Conservation (phyloP, 805 yeast genomes). For the Schizosaccharomyces japonicus region DNA sequence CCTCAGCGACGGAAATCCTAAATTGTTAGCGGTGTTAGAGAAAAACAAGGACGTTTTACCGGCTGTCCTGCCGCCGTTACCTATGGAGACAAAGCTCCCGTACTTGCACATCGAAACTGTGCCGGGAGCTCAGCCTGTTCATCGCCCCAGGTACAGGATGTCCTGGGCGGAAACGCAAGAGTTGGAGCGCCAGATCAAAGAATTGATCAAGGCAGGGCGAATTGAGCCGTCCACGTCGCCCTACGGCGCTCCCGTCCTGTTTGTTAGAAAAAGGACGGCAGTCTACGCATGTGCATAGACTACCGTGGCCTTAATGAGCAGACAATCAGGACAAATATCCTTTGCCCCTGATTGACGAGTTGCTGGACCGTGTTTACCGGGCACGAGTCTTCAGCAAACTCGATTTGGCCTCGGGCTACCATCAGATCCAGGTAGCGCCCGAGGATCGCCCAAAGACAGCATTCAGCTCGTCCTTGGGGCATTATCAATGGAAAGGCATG, state of each 20-base stretch:
- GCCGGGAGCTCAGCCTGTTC: no score
- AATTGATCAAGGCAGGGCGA: not conserved
- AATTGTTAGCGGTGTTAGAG: no score
- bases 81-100: no score
- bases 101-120: no score
- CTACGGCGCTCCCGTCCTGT: conserved; percentile 9
- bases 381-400: conserved; percentile 9
- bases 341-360: conserved; percentile 9
- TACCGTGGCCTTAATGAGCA: conserved; percentile 9
- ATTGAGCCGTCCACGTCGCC: conserved; percentile 4
- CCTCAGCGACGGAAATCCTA: no score
- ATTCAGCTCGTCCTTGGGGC: not conserved
- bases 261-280: conserved; percentile 11
- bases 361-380: conserved; percentile 7
- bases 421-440: conserved; percentile 3
- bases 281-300: conserved; percentile 11
- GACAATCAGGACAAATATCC: conserved; percentile 10
- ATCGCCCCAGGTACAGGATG: not conserved
- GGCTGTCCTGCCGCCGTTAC: no score
- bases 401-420: conserved; percentile 12
- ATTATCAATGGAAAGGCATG: conserved; percentile 13
- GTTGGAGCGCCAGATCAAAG: not conserved
- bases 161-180: not conserved
- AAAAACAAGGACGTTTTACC: no score
- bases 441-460: conserved; percentile 4